phyloP scores from a whole-genome alignment of 352 stramenopile genomes.

The Paralagenidium karlingii region DNA sequence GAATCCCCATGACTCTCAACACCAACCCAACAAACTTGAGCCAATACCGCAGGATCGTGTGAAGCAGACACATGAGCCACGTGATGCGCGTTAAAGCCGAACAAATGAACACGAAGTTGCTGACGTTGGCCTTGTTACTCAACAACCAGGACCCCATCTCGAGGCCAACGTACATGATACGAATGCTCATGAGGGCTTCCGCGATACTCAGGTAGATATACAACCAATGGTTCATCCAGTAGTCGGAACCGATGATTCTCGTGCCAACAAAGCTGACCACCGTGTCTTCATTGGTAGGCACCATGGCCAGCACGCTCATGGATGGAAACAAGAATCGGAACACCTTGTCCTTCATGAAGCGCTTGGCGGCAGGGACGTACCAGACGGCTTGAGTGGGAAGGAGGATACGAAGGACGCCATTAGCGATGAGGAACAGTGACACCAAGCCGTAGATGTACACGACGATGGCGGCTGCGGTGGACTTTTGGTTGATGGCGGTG shows the following conservation, averaged over 20 bases:
- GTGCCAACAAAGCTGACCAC: neutral
- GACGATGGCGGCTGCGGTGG: constrained; percentile 14
- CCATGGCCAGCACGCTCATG: constrained; percentile 20
- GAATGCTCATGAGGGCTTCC: constrained; percentile 4
- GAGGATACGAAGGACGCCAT: constrained; percentile 28
- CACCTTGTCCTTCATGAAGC: constrained; percentile 13
- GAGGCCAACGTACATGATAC: constrained; percentile 4
- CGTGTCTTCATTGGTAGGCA: constrained; percentile 21
- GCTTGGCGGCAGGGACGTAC: constrained; percentile 24
- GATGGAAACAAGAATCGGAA: constrained; percentile 27
- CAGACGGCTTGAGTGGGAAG: constrained; percentile 18
- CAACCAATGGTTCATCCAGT: constrained; percentile 12
- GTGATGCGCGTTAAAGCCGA: constrained; percentile 30
- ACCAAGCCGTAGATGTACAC: constrained; percentile 27
- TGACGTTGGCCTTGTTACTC: constrained; percentile 20
- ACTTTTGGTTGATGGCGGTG: too few relatives aligned
- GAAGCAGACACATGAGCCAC: constrained; percentile 42
- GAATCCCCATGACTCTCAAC: too few relatives aligned
- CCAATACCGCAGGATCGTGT: constrained; percentile 14
- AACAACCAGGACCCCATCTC: constrained; percentile 10
- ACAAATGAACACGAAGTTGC: constrained; percentile 47
- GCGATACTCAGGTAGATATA: constrained; percentile 8
- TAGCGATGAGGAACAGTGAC: constrained; percentile 28
- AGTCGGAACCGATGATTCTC: constrained; percentile 2
- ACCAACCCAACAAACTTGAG: constrained; percentile 21